Evolutionary conservation across 805 yeast species (phyloP), one percentile per base, ranked within the genome.

Genomic region (Jamesozyma lodderae): DNA sequence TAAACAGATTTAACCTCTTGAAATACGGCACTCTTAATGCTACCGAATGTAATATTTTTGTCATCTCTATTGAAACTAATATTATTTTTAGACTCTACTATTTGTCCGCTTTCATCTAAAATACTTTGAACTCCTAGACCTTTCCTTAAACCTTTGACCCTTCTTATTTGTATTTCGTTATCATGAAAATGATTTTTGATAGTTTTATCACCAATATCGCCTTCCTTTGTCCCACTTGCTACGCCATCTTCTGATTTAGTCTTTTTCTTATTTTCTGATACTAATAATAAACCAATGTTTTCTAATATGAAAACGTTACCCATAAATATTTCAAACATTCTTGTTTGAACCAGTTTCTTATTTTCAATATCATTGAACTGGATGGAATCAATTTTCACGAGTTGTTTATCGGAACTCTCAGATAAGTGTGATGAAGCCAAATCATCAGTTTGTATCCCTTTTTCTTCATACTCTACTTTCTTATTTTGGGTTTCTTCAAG

Each of bases 61-160:
- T 20, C 25, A 16, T 21, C 32, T 4, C 31, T 23, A 3, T 25
- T 18, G 16, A 14, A 13, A 1, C 27, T 15, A 6, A 14, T 8
- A 3, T 7, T 3, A 11, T 3, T 20, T 5, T 7, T 73, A 1
- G 53, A 47, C 13, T 60, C 62, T 27, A 62, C 47, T 17, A 59
- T 53, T 2, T 60, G 54, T 2, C 56, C 43, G 14, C 60, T 60
- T 28, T 67, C 63, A 22, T 53, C 59, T 5, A 49, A 37, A 2
- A 51, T 43, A 29, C 61, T 60, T 9, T 55, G 63, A 9, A 60
- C 66, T n/a, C n/a, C n/a, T 29, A 62, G 56, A 38, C 68, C 72
- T 35, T 72, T 70, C 44, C 77, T 67, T 44, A 83, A 62, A 0
- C 96, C 96, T 53, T 83, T 83, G 3, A 86, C 96, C 43, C 96